phyloP scores from a whole-genome alignment of 352 stramenopile species.

The Salisapilia sapeloensis region DNA sequence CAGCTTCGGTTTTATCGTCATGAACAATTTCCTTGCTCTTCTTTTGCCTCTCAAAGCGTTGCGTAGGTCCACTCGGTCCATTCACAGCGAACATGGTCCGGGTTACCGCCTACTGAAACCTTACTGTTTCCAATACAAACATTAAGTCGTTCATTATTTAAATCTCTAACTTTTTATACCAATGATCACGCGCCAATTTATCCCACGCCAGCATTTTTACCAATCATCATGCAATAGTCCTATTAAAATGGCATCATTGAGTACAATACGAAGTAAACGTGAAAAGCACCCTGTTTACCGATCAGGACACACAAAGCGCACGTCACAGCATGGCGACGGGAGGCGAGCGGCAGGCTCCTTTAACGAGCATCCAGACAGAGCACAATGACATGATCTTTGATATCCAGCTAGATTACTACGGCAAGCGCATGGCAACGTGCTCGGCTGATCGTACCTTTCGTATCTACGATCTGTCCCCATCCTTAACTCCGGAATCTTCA shows the following conservation, averaged over 20 bases:
- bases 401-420: constrained; percentile 81
- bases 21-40: constrained; percentile 9
- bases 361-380: constrained; percentile 66
- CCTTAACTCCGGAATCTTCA: constrained; percentile 9
- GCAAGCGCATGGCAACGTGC: constrained; percentile 66
- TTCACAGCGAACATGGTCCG: constrained; percentile 66
- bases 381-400: constrained; percentile 83
- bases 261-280: no score
- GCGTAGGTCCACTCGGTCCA: constrained; percentile 45
- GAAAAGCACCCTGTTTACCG: no score
- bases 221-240: no score
- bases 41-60: constrained; percentile 26
- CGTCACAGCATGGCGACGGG: no score
- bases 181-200: no score
- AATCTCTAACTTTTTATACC: no score
- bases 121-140: no score
- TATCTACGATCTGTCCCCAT: constrained; percentile 60
- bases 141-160: no score
- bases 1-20: constrained; percentile 6
- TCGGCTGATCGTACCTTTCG: constrained; percentile 72
- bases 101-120: no score
- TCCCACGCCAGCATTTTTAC: no score
- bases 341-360: constrained; percentile 17
- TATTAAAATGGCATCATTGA: no score
- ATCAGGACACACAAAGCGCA: no score